A percentile compares a stretch with the other conserved stretches of the same genome.
phyloP scores from a whole-genome alignment of 2,329 filamentous ascomycete genomes.

The Ambrosiella cleistominuta region DNA sequence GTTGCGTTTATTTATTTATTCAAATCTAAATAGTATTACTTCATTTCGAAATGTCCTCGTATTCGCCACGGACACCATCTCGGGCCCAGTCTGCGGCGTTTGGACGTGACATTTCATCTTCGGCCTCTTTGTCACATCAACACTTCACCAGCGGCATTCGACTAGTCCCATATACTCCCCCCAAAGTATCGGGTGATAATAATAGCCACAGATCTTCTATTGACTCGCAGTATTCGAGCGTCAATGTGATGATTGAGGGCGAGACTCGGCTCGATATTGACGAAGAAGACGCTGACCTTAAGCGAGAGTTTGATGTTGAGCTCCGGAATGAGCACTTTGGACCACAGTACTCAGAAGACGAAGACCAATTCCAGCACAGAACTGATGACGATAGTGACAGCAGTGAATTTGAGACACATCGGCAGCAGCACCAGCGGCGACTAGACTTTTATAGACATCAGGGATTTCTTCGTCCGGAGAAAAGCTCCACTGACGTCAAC shows the following conservation, averaged over 20 bases:
- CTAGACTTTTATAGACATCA: constrained; percentile 3
- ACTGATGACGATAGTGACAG: not conserved
- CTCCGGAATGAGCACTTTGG: not conserved
- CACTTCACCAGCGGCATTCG: constrained; percentile 27
- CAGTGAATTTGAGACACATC: not conserved
- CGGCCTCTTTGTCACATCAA: constrained; percentile 17
- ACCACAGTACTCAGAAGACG: not conserved
- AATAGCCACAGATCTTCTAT: constrained; percentile 14
- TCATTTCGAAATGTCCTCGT: constrained; percentile 11
- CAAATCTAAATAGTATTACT: not conserved
- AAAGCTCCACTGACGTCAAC: not conserved
- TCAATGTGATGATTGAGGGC: constrained; percentile 10
- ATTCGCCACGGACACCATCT: constrained; percentile 15
- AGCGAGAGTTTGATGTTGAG: constrained; percentile 1
- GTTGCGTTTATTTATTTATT: not conserved
- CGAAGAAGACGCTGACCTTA: not conserved
- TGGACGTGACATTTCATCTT: constrained; percentile 11
- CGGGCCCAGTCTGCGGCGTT: constrained; percentile 8
- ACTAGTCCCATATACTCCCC: constrained; percentile 32
- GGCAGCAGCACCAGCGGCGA: not conserved
- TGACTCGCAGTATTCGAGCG: constrained; percentile 7
- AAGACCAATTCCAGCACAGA: not conserved
- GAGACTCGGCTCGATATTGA: constrained; percentile 1
- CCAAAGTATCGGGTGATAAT: constrained; percentile 21
- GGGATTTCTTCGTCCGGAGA: not conserved